Evolutionary conservation across 1,284 basidiomycete genomes (phyloP).

Genomic region (Cutaneotrichosporon daszewskae): DNA sequence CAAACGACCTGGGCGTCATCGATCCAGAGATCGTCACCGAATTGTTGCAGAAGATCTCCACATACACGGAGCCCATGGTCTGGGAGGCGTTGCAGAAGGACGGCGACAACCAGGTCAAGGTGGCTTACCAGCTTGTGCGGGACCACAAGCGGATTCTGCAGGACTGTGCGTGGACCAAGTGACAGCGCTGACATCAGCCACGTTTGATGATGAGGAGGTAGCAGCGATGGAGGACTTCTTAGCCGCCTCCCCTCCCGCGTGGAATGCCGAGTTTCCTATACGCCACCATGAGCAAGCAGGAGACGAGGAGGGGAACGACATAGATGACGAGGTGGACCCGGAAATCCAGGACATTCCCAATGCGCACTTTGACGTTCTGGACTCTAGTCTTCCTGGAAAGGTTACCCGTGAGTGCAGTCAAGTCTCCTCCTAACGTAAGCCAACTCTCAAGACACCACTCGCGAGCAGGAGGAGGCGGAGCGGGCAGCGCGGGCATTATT

Average conservation of each 20-base stretch:
- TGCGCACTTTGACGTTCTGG: conserved; percentile 69
- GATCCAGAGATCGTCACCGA: conserved; percentile 86
- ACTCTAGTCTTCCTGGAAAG: conserved; percentile 66
- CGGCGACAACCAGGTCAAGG: conserved; percentile 91
- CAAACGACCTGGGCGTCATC: conserved; percentile 66
- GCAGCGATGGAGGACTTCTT: conserved; percentile 51
- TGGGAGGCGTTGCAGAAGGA: conserved; percentile 76
- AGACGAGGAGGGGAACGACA: conserved; percentile 37
- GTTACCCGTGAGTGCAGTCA: too few relatives aligned
- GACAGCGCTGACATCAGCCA: conserved; percentile 12
- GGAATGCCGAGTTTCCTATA: conserved; percentile 48
- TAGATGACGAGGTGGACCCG: conserved; percentile 55
- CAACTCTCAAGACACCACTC: background rate
- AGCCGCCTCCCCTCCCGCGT: conserved; percentile 51
- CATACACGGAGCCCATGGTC: conserved; percentile 73
- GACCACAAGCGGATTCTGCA: conserved; percentile 83
- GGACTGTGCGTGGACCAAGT: conserved; percentile 53
- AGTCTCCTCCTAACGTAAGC: too few relatives aligned
- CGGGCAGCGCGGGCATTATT: conserved; percentile 39
- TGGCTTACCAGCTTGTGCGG: conserved; percentile 87
- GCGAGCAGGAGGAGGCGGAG: conserved; percentile 34
- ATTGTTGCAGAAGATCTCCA: conserved; percentile 65
- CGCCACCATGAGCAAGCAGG: conserved; percentile 1
- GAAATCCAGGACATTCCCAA: conserved; percentile 54
- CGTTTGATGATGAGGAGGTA: conserved; percentile 41